phyloP scores from a whole-genome alignment of 148 eudicot species.

The Spergularia marina region DNA sequence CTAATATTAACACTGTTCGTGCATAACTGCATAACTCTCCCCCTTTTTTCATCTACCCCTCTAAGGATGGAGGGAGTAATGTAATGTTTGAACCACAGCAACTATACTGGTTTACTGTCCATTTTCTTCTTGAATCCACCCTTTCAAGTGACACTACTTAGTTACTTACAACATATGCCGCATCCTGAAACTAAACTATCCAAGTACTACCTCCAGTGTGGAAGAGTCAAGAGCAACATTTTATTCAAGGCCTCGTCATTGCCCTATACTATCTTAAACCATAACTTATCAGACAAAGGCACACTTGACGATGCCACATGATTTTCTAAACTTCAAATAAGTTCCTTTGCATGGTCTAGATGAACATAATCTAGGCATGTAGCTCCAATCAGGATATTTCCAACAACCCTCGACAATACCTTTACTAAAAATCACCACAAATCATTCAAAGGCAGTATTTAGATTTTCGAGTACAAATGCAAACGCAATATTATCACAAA shows the following conservation, averaged over 20 bases:
- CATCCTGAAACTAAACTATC: neutral
- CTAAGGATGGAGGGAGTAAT: neutral
- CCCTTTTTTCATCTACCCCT: neutral
- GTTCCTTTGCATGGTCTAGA: neutral
- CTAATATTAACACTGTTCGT: neutral
- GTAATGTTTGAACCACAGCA: neutral
- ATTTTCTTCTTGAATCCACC: neutral
- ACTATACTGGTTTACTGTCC: too few relatives aligned
- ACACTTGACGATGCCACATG: neutral
- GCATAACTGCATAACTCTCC: too few relatives aligned
- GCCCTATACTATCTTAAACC: too few relatives aligned
- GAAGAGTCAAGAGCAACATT: neutral
- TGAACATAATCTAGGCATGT: neutral
- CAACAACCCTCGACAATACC: neutral
- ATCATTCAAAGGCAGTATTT: neutral
- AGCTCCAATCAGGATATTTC: neutral
- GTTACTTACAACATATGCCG: neutral
- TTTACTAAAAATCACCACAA: neutral
- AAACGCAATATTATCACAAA: neutral
- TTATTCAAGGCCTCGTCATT: too few relatives aligned
- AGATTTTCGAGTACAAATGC: neutral
- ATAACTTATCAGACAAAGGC: too few relatives aligned
- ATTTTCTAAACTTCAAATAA: neutral
- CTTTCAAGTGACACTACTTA: neutral
- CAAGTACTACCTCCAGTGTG: neutral